Base-by-base conservation (phyloP, 2,329 filamentous ascomycete genomes). In the Aspergillus transmontanensis region DNA sequence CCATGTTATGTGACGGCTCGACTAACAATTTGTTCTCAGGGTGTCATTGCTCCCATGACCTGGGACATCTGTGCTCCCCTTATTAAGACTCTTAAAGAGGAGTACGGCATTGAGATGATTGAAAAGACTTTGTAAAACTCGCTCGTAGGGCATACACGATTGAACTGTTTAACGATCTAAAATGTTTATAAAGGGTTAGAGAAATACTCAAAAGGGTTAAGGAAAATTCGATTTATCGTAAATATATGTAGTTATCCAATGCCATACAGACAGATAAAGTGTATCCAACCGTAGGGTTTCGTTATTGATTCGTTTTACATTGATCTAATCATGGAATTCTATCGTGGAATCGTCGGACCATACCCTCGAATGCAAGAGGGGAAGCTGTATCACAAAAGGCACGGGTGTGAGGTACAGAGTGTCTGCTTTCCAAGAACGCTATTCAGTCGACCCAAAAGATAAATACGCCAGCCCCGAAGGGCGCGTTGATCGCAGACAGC, bases 41-140 rank as follows among this genome's bases (percentile, higher is more conserved):
- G 90, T 76, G 83, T 95, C 58, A 79, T 96, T 64, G 93, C 92
- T 30, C 92, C 92, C 19, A 91, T 94, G 86, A 88, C 82, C 71
- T 83, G 85, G 64, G 87, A 90, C 73, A 87, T 94, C 74, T 90
- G 88, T 74, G 84, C 85, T 72, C 90, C 91, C 43, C 80, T 96
- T 71, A 89, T 94, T 80, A 87, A 90, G 81, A 90, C 91, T 76
- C 84, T 96, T 64, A 89, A 90, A 84, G 87, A 91, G 78, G 87
- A 92, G 73, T 91, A 93, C 70, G 89, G 88, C 48, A 92, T 93
- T 72, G 85, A 85, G 77, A 85, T 91, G 81, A 86, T 85, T 69
- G 90, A 93, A 84, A 90, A 92, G 86, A 82, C 79, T 66, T 62
- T 81, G 62, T 79, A 76, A 71, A 71, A 69, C 23, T 43, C 21